Evolutionary conservation across 75 land plant species (phyloP), one percentile per base, ranked within the genome.

Genomic region (Pinus tabuliformis): DNA sequence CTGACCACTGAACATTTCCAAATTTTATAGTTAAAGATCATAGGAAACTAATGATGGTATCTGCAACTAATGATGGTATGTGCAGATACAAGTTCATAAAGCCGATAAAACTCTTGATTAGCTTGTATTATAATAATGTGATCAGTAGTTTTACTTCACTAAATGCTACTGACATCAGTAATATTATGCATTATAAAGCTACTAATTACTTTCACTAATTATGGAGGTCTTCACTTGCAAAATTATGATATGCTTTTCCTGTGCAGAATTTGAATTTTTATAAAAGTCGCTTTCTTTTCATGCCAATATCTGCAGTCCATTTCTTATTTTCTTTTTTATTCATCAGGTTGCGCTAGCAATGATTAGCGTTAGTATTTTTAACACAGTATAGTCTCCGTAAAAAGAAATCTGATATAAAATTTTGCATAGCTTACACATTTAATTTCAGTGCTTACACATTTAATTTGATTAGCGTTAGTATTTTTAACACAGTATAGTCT

Each of bases 1-100:
- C 84, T 92, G 75, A 88, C 72, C 9, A 20, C 49, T 68, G 72
- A 68, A 68, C 9, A 17, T 3, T 42, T 52, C 39, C 6, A 17
- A 39, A 39, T 42, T 42, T 18, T 39, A 42, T 12, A 42, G 52
- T 39, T 18, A 68, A 49, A 42, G 72, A n/a, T 45, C 20, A 21
- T 20, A 42, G 49, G 72, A 42, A 42, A n/a, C 20, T 68, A 68
- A 68, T 49, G 54, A 36, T 42, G 42, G 52, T 68, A 68, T 42
- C n/a, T 68, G n/a, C 42, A 68, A 52, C 39, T 64, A 64, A 52
- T 42, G 20, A 9, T 68, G 11, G 71, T 39, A 68, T 68, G 42
- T 37, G 42, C 42, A 68, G 72, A 68, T 64, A 64, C 54, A 68
- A 39, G n/a, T 42, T n/a, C 52, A 68, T 39, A 68, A 68, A 18